Percentiles rank a stretch among this genome's conserved stretches.
phyloP scores from a whole-genome alignment of 768 basidiomycete genomes.

The Suillus americanus region DNA sequence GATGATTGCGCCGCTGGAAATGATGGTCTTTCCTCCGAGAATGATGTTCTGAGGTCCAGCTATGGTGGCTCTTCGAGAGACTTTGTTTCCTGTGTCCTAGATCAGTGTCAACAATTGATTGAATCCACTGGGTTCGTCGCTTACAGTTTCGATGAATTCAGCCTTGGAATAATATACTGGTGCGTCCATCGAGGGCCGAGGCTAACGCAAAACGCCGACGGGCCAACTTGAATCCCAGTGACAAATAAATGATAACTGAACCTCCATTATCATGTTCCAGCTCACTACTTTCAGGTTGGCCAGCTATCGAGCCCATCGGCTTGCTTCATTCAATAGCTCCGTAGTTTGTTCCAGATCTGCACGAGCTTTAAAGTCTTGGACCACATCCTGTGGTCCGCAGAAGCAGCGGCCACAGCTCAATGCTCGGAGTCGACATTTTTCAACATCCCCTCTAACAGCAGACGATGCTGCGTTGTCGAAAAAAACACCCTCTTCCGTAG shows the following conservation, averaged over 20 bases:
- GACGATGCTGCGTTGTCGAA: conserved; percentile 8
- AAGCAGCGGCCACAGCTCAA: conserved; percentile 8
- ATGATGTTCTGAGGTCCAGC: conserved; percentile 96
- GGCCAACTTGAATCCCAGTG: neutral
- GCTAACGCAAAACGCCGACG: neutral
- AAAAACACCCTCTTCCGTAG: conserved; percentile 3
- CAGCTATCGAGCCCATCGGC: neutral
- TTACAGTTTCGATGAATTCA: conserved; percentile 88
- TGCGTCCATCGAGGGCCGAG: conserved; percentile 50
- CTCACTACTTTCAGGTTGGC: neutral
- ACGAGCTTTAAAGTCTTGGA: neutral
- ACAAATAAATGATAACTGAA: neutral
- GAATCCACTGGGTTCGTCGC: conserved; percentile 14
- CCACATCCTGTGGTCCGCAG: conserved; percentile 7
- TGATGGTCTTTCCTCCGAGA: conserved; percentile 95
- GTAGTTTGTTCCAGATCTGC: neutral
- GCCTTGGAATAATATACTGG: conserved; percentile 78
- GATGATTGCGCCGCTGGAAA: conserved; percentile 85
- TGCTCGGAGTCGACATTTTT: conserved; percentile 8
- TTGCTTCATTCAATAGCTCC: neutral
- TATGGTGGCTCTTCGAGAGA: conserved; percentile 88
- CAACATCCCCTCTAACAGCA: conserved; percentile 14
- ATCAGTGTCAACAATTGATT: conserved; percentile 7
- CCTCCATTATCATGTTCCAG: neutral
- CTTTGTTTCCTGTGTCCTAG: conserved; percentile 95